phyloP scores from a whole-genome alignment of 306 rosid species.

The Prunus dulcis region DNA sequence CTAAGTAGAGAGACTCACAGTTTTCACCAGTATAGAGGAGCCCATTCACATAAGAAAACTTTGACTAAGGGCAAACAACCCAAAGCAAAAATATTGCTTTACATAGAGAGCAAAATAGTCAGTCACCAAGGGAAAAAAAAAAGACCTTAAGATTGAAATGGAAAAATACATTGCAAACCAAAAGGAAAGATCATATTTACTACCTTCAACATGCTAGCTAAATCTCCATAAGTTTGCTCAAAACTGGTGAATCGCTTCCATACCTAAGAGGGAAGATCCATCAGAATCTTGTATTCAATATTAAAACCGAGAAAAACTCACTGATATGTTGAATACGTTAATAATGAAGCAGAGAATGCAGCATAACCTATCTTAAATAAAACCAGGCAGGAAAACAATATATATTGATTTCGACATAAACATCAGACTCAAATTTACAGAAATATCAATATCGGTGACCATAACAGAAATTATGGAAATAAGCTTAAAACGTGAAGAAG shows the following conservation, averaged over 20 bases:
- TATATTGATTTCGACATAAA: too few species aligned
- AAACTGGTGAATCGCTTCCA: slow-evolving; percentile 85
- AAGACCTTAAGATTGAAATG: background rate
- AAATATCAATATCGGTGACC: background rate
- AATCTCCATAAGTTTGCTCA: slow-evolving; percentile 94
- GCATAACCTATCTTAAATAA: background rate
- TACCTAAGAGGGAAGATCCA: slow-evolving; percentile 45
- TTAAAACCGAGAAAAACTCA: background rate
- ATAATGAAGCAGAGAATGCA: background rate
- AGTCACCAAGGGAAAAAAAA: background rate
- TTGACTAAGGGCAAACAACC: background rate
- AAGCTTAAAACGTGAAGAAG: background rate
- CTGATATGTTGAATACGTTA: background rate
- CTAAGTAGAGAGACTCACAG: background rate
- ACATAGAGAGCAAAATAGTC: background rate
- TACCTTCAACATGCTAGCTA: slow-evolving; percentile 94
- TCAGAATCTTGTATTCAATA: slow-evolving; percentile 5
- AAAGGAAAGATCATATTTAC: background rate
- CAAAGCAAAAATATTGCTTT: background rate
- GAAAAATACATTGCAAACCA: background rate
- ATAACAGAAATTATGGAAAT: background rate
- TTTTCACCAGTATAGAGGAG: background rate
- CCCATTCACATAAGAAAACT: background rate
- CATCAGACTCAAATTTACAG: too few species aligned
- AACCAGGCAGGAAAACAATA: background rate